Base-by-base conservation (phyloP, 768 basidiomycete species). In the Lyophyllum shimeji region DNA sequence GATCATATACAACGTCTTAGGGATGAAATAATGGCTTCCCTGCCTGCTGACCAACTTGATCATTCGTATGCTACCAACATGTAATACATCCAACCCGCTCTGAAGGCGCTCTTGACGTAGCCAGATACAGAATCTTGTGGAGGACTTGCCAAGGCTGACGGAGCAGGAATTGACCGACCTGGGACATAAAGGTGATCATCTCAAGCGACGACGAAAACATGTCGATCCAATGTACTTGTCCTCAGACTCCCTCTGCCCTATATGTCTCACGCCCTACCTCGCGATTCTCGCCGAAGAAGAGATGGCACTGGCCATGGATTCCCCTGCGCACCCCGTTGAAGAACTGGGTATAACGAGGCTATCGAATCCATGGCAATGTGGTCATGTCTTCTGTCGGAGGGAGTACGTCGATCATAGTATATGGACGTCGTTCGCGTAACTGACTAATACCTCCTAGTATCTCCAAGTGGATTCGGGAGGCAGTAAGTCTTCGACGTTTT, bases 301-400 rank as follows among this genome's bases (percentile, higher is more conserved):
- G 69, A 78, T 78, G 49, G 87, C 88, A 0, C 63, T 73, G 21
- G 90, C 78, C 7, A 87, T 92, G 85, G 89, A 92, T 63, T 88
- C 89, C 1, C 89, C 90, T 3, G 87, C 89, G 8, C 80, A 87
- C 57, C 80, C 88, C 15, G 60, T 75, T n/a, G 86, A 90, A 58
- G 78, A 84, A 34, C 69, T 88, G 0, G 91, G 91, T 2, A 83
- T 92, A 20, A 89, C 89, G 20, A 80, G 75, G 60, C 71, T 93
- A 7, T 67, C 73, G 53, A 65, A 78, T 62, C 54, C 77, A 62
- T 70, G 77, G 75, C 79, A 81, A 57, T 82, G 84, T 59, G 78
- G 82, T 3, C 90, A 93, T 65, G 62, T 87, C n/a, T 93, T 92
- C 64, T 93, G 90, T 67, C 80, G 88, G 61, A 84, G 83, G 74